Conservation (phyloP, 306 rosid species). For the Lathyrus sativus region DNA sequence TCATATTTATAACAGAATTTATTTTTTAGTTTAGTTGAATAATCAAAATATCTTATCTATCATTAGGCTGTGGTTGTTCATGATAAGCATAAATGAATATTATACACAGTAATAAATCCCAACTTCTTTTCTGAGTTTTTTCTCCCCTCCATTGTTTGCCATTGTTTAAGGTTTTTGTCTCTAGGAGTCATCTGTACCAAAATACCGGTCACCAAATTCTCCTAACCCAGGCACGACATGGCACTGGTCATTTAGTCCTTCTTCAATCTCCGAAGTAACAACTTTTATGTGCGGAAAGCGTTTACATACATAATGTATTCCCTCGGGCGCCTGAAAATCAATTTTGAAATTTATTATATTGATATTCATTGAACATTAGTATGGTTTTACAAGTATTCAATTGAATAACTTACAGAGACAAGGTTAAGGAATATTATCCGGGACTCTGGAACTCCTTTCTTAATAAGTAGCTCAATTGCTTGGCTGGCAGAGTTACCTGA, state of each 20-base stretch:
- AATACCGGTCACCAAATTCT: conserved; percentile 91
- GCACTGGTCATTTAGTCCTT: conserved; percentile 56
- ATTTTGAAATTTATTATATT: conserved; percentile 10
- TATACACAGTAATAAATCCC: conserved; percentile 9
- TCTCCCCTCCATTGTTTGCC: background rate
- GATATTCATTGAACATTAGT: conserved; percentile 1
- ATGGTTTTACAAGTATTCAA: background rate
- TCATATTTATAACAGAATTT: no score
- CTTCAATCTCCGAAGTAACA: conserved; percentile 90
- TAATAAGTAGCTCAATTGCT: conserved; percentile 82
- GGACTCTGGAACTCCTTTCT: conserved; percentile 90
- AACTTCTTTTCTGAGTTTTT: background rate
- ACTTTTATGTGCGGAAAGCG: conserved; percentile 78
- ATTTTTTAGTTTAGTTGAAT: no score
- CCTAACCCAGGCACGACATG: conserved; percentile 88
- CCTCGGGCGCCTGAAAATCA: conserved; percentile 77
- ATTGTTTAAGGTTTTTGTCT: background rate
- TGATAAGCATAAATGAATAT: background rate
- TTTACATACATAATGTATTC: conserved; percentile 71
- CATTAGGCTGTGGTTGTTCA: background rate
- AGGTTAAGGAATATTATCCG: conserved; percentile 85
- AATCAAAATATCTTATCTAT: no score
- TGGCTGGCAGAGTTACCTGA: conserved; percentile 87
- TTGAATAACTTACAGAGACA: conserved; percentile 69
- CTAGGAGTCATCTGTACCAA: conserved; percentile 67